Evolutionary conservation across 139 green algal species (phyloP), one percentile per base, ranked within the genome.

Genomic region (Coccomyxa sp.): DNA sequence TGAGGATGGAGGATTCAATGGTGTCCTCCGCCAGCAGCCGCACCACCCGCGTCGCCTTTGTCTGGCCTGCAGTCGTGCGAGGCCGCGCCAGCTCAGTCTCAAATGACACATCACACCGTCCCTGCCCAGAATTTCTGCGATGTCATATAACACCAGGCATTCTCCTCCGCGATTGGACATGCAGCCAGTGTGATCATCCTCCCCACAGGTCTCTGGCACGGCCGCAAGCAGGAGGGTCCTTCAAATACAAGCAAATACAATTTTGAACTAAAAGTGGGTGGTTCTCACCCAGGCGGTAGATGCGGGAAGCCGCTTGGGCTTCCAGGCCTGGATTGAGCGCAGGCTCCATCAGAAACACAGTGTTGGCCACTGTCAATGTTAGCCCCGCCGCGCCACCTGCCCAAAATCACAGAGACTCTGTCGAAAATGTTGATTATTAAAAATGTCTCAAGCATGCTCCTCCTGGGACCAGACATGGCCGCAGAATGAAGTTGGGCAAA

Each of bases 341-440:
- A 9, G 91, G 88, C 82, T 94, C 90, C 83, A 93, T 68, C 27
- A 94, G 67, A 75, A 92, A 90, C n/a, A 89, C 88, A 1, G 84
- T 88, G 82, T 76, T 84, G 59, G 91, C 91, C 0, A 83, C 83
- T 31, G 86, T 93, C 25, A 94, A 82, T 10, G 90, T 93, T 21
- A 94, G 86, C 0, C 91, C 88, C 14, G 88, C 88, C 17, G 88
- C 88, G 31, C 88, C 88, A 51, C 86, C 84, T 14, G 59, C 66
- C 12, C 79, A 87, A 66, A n/a, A 23, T 77, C 86, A 90, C 85
- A 12, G 88, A 67, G 23, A 89, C 76, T 57, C 82, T 45, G 82
- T 82, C 17, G 81, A 21, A 10, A 51, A 51, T 51, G 38, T 51
- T 51, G 38, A 51, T 51, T 7, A 51, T 7, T 11, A 51, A 51